Percentiles rank a stretch among this genome's conserved stretches.
These are phyloP conservation scores for Acorus gramineus DNA, from an alignment of 106 monocot genomes.

Conservation along the genomic window DNA sequence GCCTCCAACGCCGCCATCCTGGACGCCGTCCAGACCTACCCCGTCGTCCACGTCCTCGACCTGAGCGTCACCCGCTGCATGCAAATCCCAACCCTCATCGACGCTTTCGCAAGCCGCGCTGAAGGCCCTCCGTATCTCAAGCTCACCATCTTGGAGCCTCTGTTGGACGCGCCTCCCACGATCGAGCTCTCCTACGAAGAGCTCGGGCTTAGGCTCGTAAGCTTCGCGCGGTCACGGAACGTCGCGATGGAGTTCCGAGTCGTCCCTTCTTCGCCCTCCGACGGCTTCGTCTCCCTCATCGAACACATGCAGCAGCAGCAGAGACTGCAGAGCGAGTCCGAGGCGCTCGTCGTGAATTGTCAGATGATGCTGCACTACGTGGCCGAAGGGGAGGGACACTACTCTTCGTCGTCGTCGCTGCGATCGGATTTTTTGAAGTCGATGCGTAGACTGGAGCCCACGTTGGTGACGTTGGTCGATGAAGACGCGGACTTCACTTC, in stretches of 20 bases:
- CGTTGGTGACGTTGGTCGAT: conserved; percentile 55
- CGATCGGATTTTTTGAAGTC: conserved; percentile 56
- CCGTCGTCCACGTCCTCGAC: conserved; percentile 77
- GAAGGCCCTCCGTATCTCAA: conserved; percentile 63
- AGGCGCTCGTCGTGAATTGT: conserved; percentile 84
- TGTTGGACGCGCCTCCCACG: conserved; percentile 23
- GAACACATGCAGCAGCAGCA: conserved; percentile 51
- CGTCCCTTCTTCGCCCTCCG: conserved; percentile 34
- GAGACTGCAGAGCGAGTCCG: conserved; percentile 31
- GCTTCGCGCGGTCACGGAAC: conserved; percentile 68
- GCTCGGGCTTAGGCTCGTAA: conserved; percentile 54
- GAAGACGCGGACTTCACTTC: conserved; percentile 80
- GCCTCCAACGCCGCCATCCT: conserved; percentile 77
- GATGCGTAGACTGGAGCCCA: conserved; percentile 50
- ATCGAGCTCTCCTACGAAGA: conserved; percentile 61
- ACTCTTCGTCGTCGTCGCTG: conserved; percentile 10
- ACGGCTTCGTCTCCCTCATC: conserved; percentile 52
- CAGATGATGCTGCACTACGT: conserved; percentile 77
- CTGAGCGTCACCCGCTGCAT: conserved; percentile 85
- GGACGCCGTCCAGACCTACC: conserved; percentile 68
- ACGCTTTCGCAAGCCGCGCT: conserved; percentile 55
- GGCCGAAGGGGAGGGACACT: conserved; percentile 45
- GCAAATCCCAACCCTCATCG: conserved; percentile 96
- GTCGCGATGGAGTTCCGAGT: conserved; percentile 72
- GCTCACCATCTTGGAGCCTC: conserved; percentile 45